A percentile compares a stretch with the other conserved stretches of the same genome.
Conservation (phyloP, 2,329 filamentous ascomycete genomes). For the Cadophora sp. region DNA sequence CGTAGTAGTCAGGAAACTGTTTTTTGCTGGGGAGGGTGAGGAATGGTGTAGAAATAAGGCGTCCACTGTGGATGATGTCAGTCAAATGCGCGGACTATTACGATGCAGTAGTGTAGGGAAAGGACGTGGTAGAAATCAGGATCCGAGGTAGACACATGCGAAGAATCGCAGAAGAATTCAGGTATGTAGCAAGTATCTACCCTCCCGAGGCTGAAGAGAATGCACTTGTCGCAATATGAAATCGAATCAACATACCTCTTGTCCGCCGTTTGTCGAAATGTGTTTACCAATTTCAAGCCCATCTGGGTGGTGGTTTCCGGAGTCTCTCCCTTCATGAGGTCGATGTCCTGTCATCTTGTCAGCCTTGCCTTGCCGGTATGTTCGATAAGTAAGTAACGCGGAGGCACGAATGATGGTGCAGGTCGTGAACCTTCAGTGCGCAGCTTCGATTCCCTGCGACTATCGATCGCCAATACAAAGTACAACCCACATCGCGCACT, state of each 20-base stretch:
- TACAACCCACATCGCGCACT: conserved; percentile 27
- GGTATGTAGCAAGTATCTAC: background rate
- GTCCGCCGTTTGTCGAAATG: conserved; percentile 77
- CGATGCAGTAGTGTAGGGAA: background rate
- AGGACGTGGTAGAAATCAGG: background rate
- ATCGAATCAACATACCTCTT: conserved; percentile 69
- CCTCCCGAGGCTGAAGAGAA: conserved; percentile 17
- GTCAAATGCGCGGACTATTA: conserved; percentile 1
- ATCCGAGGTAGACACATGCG: conserved; percentile 6
- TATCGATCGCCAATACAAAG: conserved; percentile 33
- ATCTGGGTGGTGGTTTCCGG: conserved; percentile 72
- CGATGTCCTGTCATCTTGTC: conserved; percentile 40
- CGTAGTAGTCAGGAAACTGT: conserved; percentile 77
- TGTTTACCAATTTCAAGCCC: conserved; percentile 76
- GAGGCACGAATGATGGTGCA: conserved; percentile 31
- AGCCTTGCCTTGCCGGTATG: conserved; percentile 37
- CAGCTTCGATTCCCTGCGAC: conserved; percentile 36
- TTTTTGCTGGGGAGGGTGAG: conserved; percentile 71
- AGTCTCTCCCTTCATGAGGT: conserved; percentile 57
- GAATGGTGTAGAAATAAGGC: conserved; percentile 77
- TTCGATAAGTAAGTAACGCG: conserved; percentile 25
- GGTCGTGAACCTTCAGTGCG: conserved; percentile 34
- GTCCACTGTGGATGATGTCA: conserved; percentile 59
- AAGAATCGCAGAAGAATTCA: background rate
- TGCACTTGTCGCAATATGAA: conserved; percentile 24